Evolutionary conservation across 2,329 filamentous ascomycete genomes (phyloP).

Genomic region (Meredithiella fracta): DNA sequence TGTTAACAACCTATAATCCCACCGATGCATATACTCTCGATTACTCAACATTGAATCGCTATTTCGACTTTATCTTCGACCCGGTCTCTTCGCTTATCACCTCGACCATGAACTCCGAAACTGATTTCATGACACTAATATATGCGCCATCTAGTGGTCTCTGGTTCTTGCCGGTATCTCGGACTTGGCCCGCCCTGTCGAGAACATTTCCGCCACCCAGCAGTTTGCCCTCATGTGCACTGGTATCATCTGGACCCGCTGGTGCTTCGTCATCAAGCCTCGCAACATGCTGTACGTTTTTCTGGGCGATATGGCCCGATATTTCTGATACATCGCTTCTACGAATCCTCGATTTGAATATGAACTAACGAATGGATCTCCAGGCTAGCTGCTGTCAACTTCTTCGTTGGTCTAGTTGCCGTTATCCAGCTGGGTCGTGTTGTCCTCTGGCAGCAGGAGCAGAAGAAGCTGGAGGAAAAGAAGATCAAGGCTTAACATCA

Average conservation of each 20-base stretch:
- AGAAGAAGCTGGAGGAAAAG: constrained; percentile 22
- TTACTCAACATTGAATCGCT: background rate
- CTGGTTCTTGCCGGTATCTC: constrained; percentile 83
- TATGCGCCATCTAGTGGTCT: constrained; percentile 46
- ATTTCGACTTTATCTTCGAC: background rate
- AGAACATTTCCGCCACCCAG: constrained; percentile 84
- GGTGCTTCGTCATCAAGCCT: constrained; percentile 95
- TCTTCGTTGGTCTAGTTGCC: constrained; percentile 86
- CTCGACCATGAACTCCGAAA: background rate
- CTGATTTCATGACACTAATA: background rate
- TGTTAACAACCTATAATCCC: background rate
- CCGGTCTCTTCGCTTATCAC: background rate
- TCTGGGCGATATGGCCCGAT: background rate
- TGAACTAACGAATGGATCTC: constrained; percentile 8
- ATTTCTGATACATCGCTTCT: no score
- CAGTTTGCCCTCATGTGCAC: constrained; percentile 82
- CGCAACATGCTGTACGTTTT: constrained; percentile 65
- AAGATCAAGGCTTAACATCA: constrained; percentile 18
- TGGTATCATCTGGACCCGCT: constrained; percentile 92
- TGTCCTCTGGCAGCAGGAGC: constrained; percentile 42
- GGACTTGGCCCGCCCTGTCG: constrained; percentile 79
- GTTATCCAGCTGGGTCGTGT: constrained; percentile 70
- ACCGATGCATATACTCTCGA: background rate
- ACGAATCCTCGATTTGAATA: background rate
- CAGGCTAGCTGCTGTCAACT: constrained; percentile 88